Base-by-base conservation (phyloP, 192 early-diverging fungal species). In the Backusella luteola region DNA sequence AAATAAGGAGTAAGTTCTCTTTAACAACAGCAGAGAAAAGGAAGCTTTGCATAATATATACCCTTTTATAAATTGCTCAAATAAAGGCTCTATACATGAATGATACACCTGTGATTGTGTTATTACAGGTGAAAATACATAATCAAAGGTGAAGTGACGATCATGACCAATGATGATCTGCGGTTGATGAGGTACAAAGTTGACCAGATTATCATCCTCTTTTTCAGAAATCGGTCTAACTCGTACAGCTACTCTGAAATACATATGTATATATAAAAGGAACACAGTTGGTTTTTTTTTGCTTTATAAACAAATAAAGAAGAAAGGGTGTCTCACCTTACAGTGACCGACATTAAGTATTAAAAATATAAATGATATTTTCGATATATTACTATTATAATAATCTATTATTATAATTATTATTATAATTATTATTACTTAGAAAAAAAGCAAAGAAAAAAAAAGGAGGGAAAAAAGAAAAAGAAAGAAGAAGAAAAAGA, bases 141-240 rank as follows among this genome's bases (percentile, higher is more conserved):
- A 80, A 78, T 94, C 93, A 77, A 90, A 94, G 52, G 91, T 90
- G 76, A 91, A 91, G 19, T 85, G 84, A 34, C 83, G 84, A 52
- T 91, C 88, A 4, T 81, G 79, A 32, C 87, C 88, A 26, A 92
- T 80, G 6, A 87, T 77, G 12, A 92, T 83, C 36, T 69, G 68
- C 78, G 91, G 91, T 49, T 72, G 44, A 67, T 84, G 82, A 0
- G 86, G 85, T 38, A 91, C 84, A 76, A 83, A 84, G 6, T 85
- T 77, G 74, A 90, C 80, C 34, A 87, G 88, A 77, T 90, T 89
- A 8, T 77, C 81, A 7, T 91, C 83, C 76, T 96, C 95, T 75
- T 94, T 93, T 12, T 85, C 83, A 39, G 83, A 89, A 36, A 95
- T 83, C 26, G 95, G 95, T 38, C 95, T 87, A 34, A 95, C 89